Evolutionary conservation across 805 yeast genomes (phyloP), one percentile per base, ranked within the genome.

Genomic region (Zygosaccharomyces rouxii): DNA sequence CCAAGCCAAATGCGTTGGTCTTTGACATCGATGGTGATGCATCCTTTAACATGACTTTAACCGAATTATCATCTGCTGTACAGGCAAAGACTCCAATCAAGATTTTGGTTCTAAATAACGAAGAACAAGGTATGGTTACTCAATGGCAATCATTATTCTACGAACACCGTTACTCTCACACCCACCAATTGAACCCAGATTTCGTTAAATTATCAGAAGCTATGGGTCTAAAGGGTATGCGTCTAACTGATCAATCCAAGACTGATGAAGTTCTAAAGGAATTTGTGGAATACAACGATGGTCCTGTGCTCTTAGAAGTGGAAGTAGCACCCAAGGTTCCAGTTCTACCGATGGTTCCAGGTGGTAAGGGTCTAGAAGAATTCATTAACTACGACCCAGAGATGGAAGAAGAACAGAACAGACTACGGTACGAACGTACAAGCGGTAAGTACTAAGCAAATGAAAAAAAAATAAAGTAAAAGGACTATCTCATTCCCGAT

Each of bases 121-220:
- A 92, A 74, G 99, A 94, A 75, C 99, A 94, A 75, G 99, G 99
- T 67, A 94, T 94, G 99, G 99, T 94, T 48, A 92, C 98, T 11
- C 99, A 94, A 71, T 94, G 99, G 99, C 99, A 94, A 75, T 86
- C 97, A 10, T 75, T 94, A 53, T 94, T 94, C 77, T 94, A 94
- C 72, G 96, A 92, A 70, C 92, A 92, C 72, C 83, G 99, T 72
- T 94, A 88, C 70, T 79, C 97, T n/a, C 98, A 94, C 72, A 92
- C 99, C 21, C 98, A 94, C 73, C 99, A 94, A 74, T 67, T 78
- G 50, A 94, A 94, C 71, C 99, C 99, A 49, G 85, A 94, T 71
- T 94, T 90, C 67, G 80, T 88, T 76, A 87, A 86, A 70, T 76
- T 94, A 48, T 95, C 96, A 18, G 97, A 94, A 44, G 85, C 97